These are phyloP conservation scores for Phytophthora europaea DNA, from an alignment of 352 stramenopile species.

Conservation along the genomic window DNA sequence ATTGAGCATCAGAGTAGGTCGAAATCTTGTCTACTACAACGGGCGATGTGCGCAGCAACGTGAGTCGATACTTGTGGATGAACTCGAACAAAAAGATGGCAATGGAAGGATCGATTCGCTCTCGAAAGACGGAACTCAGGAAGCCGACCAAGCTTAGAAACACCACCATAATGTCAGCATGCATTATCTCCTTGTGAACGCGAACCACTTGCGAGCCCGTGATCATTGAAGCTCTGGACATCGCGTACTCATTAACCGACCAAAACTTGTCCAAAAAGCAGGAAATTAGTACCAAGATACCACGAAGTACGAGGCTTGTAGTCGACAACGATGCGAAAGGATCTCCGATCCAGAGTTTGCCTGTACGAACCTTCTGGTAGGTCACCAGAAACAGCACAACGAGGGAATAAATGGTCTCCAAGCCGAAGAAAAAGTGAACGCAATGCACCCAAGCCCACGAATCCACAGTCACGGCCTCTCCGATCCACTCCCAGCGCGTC, in stretches of 20 bases:
- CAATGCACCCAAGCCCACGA: slow-evolving; percentile 57
- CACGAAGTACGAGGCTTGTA: slow-evolving; percentile 25
- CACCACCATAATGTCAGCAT: slow-evolving; percentile 43
- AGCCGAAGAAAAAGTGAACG: slow-evolving; percentile 48
- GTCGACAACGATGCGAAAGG: slow-evolving; percentile 50
- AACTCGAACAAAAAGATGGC: slow-evolving; percentile 42
- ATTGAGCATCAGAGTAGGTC: slow-evolving; percentile 23
- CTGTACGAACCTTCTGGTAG: slow-evolving; percentile 38
- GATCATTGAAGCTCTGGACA: slow-evolving; percentile 35
- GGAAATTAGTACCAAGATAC: slow-evolving; percentile 33
- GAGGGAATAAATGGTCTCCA: slow-evolving; percentile 43
- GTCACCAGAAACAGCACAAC: slow-evolving; percentile 40
- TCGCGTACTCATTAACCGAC: slow-evolving; percentile 47
- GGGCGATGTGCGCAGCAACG: slow-evolving; percentile 17
- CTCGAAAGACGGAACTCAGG: slow-evolving; percentile 35
- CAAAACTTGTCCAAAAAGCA: slow-evolving; percentile 51
- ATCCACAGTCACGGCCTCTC: slow-evolving; percentile 28
- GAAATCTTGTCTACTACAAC: slow-evolving; percentile 19
- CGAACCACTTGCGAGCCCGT: slow-evolving; percentile 17
- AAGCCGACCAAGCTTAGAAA: slow-evolving; percentile 38
- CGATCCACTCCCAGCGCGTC: slow-evolving; percentile 31
- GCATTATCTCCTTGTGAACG: slow-evolving; percentile 45
- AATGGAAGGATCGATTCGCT: slow-evolving; percentile 40
- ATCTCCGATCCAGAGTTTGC: slow-evolving; percentile 57
- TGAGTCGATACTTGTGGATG: slow-evolving; percentile 27